These are phyloP conservation scores for Aristolochia contorta DNA, from an alignment of 164 flowering plant species.

Conservation along the genomic window DNA sequence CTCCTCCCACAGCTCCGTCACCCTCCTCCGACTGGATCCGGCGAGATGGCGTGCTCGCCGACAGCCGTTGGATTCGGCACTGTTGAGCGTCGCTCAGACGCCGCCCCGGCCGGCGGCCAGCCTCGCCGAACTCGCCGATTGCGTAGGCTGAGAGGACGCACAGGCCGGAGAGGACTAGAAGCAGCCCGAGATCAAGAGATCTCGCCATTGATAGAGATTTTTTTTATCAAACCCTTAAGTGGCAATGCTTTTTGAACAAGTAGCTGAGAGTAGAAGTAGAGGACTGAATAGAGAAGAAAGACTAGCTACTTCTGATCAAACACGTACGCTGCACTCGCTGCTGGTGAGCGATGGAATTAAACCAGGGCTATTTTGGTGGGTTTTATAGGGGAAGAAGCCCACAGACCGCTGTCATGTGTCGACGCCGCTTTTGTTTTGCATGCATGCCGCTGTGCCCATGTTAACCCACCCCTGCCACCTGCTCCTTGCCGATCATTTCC, in stretches of 20 bases:
- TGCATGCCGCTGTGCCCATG: not conserved
- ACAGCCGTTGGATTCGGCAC: constrained; percentile 22
- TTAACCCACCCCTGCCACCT: too few relatives aligned
- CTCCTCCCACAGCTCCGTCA: constrained; percentile 28
- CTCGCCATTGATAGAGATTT: not conserved
- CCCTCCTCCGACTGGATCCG: constrained; percentile 26
- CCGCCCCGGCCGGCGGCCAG: not conserved
- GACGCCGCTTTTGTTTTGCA: not conserved
- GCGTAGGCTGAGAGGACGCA: constrained; percentile 2
- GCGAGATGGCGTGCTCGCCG: constrained; percentile 15
- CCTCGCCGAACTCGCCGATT: too few relatives aligned
- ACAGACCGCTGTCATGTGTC: not conserved
- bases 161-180: constrained; percentile 13
- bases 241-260: too few relatives aligned
- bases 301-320: too few relatives aligned
- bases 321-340: too few relatives aligned
- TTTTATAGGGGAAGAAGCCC: not conserved
- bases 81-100: constrained; percentile 15
- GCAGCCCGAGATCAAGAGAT: not conserved
- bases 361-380: not conserved
- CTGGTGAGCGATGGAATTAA: too few relatives aligned
- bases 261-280: too few relatives aligned
- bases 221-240: too few relatives aligned
- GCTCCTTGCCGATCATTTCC: too few relatives aligned
- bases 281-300: too few relatives aligned